Evolutionary conservation across 2,329 filamentous ascomycete species (phyloP).

Genomic region (Pseudogymnoascus sp.): DNA sequence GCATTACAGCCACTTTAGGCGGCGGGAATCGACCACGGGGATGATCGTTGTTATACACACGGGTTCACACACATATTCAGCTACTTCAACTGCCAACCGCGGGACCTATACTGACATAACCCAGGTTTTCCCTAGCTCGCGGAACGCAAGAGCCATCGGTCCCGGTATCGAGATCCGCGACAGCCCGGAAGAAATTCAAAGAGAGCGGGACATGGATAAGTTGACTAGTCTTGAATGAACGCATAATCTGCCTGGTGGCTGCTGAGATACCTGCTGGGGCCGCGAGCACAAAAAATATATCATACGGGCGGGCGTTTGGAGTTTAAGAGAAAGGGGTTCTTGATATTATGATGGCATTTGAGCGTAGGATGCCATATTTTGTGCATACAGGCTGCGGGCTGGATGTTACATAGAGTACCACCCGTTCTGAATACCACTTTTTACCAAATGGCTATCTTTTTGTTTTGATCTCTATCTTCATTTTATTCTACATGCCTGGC

Average conservation of each 20-base stretch:
- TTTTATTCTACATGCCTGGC: neutral
- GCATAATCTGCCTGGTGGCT: neutral
- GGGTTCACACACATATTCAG: neutral
- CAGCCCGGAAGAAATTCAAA: slow-evolving; percentile 39
- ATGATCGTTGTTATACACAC: neutral
- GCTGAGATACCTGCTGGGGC: neutral
- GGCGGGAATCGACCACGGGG: neutral
- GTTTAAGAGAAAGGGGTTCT: neutral
- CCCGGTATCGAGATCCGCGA: slow-evolving; percentile 76
- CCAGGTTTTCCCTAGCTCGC: slow-evolving; percentile 25
- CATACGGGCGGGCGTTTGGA: neutral
- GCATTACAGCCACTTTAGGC: neutral
- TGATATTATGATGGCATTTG: neutral
- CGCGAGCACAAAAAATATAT: neutral
- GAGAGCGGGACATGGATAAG: slow-evolving; percentile 46
- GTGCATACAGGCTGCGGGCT: neutral
- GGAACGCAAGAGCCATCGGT: slow-evolving; percentile 50
- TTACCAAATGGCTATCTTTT: neutral
- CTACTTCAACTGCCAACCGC: neutral
- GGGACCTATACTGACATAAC: neutral
- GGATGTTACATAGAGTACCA: neutral
- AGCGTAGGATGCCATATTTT: neutral
- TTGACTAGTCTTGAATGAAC: slow-evolving; percentile 48
- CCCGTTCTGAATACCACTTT: neutral
- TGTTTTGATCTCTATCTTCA: neutral